A percentile compares a stretch with the other conserved stretches of the same genome.
Conservation (phyloP, 352 stramenopile species). For the Pythium folliculosum region DNA sequence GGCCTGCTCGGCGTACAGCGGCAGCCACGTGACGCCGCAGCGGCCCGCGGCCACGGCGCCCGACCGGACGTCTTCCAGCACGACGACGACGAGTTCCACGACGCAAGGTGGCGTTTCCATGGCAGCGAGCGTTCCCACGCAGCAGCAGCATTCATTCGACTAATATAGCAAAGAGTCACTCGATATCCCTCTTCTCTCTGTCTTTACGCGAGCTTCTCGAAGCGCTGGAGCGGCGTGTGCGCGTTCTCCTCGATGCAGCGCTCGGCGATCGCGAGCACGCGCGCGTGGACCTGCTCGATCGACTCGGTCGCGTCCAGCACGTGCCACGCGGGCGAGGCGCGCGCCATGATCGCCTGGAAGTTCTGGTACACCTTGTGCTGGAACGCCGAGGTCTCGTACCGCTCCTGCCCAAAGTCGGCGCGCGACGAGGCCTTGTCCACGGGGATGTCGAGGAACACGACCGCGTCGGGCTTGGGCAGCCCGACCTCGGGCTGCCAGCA, state of each 20-base stretch:
- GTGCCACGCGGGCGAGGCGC: slow-evolving; percentile 59
- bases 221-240: slow-evolving; percentile 37
- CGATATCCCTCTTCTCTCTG: not conserved
- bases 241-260: slow-evolving; percentile 42
- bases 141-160: slow-evolving; percentile 21
- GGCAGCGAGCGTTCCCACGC: not conserved
- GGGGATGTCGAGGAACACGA: slow-evolving; percentile 97
- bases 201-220: slow-evolving; percentile 32
- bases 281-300: slow-evolving; percentile 73
- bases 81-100: not conserved
- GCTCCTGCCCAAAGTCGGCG: slow-evolving; percentile 93
- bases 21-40: slow-evolving; percentile 12
- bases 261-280: slow-evolving; percentile 57
- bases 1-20: slow-evolving; percentile 2
- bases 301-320: slow-evolving; percentile 76
- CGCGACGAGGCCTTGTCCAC: slow-evolving; percentile 88
- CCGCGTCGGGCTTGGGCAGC: slow-evolving; percentile 95
- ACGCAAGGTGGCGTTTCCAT: not conserved
- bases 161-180: slow-evolving; percentile 12
- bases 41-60: slow-evolving; percentile 26
- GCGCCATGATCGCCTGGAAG: slow-evolving; percentile 69
- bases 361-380: slow-evolving; percentile 85
- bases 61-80: not conserved
- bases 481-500: slow-evolving; percentile 97
- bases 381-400: slow-evolving; percentile 90